A percentile compares a stretch with the other conserved stretches of the same genome.
Conservation (phyloP, 2,329 filamentous ascomycete species). For the Fusarium sororula region DNA sequence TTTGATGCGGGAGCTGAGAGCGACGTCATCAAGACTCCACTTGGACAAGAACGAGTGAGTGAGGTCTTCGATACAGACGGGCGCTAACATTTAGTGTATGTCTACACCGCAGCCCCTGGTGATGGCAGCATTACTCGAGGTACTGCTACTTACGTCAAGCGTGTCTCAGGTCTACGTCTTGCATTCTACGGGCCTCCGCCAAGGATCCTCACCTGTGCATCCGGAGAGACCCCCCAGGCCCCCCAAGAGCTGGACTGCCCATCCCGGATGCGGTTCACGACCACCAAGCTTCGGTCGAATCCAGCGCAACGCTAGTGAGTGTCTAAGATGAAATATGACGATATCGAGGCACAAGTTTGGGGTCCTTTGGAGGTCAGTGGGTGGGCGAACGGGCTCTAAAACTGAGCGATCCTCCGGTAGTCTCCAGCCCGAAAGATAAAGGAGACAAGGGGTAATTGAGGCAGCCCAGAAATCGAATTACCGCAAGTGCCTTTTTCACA, state of each 20-base stretch:
- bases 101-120: slow-evolving; percentile 8
- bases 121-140: slow-evolving; percentile 5
- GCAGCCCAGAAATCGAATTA: slow-evolving; percentile 3
- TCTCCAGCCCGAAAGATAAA: slow-evolving; percentile 19
- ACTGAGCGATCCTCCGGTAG: slow-evolving; percentile 22
- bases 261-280: slow-evolving; percentile 41
- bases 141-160: slow-evolving; percentile 21
- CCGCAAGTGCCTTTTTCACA: slow-evolving; percentile 6
- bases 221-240: slow-evolving; percentile 10
- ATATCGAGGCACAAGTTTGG: slow-evolving; percentile 34
- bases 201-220: slow-evolving; percentile 28
- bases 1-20: slow-evolving; percentile 32
- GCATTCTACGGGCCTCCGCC: slow-evolving; percentile 15
- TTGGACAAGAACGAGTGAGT: slow-evolving; percentile 25
- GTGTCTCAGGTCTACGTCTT: slow-evolving; percentile 35
- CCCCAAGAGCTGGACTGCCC: slow-evolving; percentile 24
- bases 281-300: slow-evolving; percentile 35
- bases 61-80: slow-evolving; percentile 16
- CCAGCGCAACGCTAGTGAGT: slow-evolving; percentile 32
- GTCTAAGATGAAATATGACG: slow-evolving; percentile 42
- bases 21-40: slow-evolving; percentile 44
- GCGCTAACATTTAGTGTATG: slow-evolving; percentile 26
- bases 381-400: slow-evolving; percentile 11
- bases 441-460: slow-evolving; percentile 7
- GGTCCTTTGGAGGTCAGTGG: slow-evolving; percentile 9